A percentile compares a stretch with the other conserved stretches of the same genome.
These are phyloP conservation scores for Protomyces macrosporus DNA, from an alignment of 1,139 yeast genomes.

Conservation along the genomic window DNA sequence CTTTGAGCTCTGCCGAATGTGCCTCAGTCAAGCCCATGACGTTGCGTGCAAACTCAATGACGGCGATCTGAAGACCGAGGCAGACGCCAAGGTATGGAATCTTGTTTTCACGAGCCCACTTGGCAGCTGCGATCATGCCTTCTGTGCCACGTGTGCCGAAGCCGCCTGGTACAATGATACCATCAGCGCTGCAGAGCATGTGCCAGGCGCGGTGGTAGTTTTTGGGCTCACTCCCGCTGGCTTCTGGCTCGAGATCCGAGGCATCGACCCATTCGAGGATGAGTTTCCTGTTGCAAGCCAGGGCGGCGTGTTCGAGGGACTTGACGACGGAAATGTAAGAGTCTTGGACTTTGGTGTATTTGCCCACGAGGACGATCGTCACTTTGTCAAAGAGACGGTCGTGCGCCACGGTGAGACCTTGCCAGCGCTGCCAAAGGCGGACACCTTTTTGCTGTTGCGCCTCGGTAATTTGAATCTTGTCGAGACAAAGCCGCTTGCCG, in stretches of 20 bases:
- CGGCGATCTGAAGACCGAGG: conserved; percentile 95
- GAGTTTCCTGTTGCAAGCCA: conserved; percentile 78
- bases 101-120: conserved; percentile 93
- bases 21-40: conserved; percentile 65
- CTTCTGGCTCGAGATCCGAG: conserved; percentile 71
- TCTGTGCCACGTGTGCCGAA: conserved; percentile 96
- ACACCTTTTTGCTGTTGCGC: conserved; percentile 62
- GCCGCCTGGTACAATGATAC: conserved; percentile 97
- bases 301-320: conserved; percentile 89
- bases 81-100: conserved; percentile 96
- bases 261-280: conserved; percentile 96
- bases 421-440: conserved; percentile 71
- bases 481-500: conserved; percentile 59
- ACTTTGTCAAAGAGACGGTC: conserved; percentile 83
- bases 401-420: conserved; percentile 57
- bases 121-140: conserved; percentile 96
- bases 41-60: conserved; percentile 84
- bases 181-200: conserved; percentile 87
- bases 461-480: conserved; percentile 48
- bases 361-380: conserved; percentile 93
- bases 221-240: conserved; percentile 52
- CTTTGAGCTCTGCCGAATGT: conserved; percentile 80
- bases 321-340: conserved; percentile 91
- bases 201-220: conserved; percentile 96
- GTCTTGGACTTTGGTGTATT: conserved; percentile 92